A percentile compares a stretch with the other conserved stretches of the same genome.
Evolutionary conservation across 2,329 filamentous ascomycete genomes (phyloP).

Genomic region (Arthroderma sp.): DNA sequence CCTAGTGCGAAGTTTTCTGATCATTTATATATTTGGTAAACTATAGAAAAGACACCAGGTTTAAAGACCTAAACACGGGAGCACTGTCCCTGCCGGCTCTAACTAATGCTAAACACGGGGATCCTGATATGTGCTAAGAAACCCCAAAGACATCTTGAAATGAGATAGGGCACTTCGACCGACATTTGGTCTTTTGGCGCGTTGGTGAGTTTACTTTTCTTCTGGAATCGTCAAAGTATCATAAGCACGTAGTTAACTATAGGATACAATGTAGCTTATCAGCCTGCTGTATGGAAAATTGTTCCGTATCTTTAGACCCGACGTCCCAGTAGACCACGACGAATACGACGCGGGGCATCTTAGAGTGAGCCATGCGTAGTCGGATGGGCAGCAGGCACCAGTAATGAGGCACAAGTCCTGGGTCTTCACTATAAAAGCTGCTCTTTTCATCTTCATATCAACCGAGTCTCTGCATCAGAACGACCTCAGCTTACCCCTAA

Average conservation of each 20-base stretch:
- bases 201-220: conserved; percentile 11
- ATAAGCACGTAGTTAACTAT: not conserved
- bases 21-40: conserved; percentile 16
- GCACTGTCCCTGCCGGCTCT: conserved; percentile 12
- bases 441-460: too few species aligned
- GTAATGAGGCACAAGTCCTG: too few species aligned
- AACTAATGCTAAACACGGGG: conserved; percentile 8
- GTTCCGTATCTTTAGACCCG: conserved; percentile 10
- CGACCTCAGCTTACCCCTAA: too few species aligned
- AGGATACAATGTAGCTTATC: conserved; percentile 3
- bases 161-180: conserved; percentile 18
- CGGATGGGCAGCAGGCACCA: too few species aligned
- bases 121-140: conserved; percentile 15
- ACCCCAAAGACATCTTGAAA: conserved; percentile 14
- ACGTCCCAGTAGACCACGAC: conserved; percentile 4
- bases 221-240: not conserved
- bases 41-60: conserved; percentile 10
- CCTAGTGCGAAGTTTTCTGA: not conserved
- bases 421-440: too few species aligned
- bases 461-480: too few species aligned
- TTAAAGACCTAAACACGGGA: conserved; percentile 15
- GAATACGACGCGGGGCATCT: conserved; percentile 9
- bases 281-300: conserved; percentile 7
- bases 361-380: too few species aligned
- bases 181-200: conserved; percentile 22